Evolutionary conservation across 1,139 yeast species (phyloP).

Genomic region (Geotrichum reessii): DNA sequence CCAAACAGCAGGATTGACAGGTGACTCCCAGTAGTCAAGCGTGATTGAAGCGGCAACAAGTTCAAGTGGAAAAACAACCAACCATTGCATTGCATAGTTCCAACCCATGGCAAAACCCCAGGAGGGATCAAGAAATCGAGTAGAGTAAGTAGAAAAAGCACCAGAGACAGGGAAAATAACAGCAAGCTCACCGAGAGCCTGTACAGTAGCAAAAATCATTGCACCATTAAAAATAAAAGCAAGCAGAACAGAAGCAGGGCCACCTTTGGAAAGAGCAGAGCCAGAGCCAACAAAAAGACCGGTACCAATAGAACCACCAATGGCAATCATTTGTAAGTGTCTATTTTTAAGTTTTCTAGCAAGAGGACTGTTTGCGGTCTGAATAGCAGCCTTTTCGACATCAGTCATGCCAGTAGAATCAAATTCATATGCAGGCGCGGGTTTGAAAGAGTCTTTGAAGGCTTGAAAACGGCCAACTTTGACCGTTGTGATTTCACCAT

Average conservation of each 20-base stretch:
- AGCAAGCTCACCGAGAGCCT: constrained; percentile 57
- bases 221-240: constrained; percentile 45
- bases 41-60: constrained; percentile 71
- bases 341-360: constrained; percentile 57
- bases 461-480: constrained; percentile 33
- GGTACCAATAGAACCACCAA: constrained; percentile 83
- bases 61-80: constrained; percentile 67
- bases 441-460: constrained; percentile 53
- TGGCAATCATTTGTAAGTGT: constrained; percentile 77
- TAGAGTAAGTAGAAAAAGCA: constrained; percentile 51
- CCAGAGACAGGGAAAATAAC: constrained; percentile 60
- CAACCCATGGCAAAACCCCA: constrained; percentile 79
- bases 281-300: constrained; percentile 68
- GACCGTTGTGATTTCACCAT: constrained; percentile 1
- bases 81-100: constrained; percentile 76
- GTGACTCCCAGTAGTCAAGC: constrained; percentile 55
- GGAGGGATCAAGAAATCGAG: constrained; percentile 55
- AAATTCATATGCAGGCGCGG: constrained; percentile 50
- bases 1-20: constrained; percentile 59
- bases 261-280: constrained; percentile 49
- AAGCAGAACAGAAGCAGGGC: constrained; percentile 61
- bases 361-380: constrained; percentile 67
- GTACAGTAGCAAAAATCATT: constrained; percentile 49
- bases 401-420: constrained; percentile 59
- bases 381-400: constrained; percentile 60